Evolutionary conservation across 2,329 filamentous ascomycete genomes (phyloP), one percentile per base, ranked within the genome.

Genomic region (Colletotrichum zoysiae): DNA sequence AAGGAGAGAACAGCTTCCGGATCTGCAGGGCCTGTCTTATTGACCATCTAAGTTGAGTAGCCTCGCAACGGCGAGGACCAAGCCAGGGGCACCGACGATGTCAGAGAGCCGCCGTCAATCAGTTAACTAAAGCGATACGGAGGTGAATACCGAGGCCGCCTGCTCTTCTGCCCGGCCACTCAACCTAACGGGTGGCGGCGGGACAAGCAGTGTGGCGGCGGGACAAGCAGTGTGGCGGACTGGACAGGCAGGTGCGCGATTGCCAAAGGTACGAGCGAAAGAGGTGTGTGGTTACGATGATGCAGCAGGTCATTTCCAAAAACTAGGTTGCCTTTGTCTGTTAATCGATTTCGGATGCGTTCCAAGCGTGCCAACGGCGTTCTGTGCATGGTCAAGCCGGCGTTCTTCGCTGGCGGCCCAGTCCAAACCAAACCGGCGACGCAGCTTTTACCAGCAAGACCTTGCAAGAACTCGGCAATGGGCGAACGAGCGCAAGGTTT

Each of bases 81-180:
- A 56, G 55, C 59, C 59, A 60, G 35, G 55, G 30, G 53, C 70
- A 72, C 50, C 56, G 55, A 60, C 65, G 60, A 56, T 48, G 65
- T 69, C 70, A 70, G 51, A 42, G 66, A 71, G 69, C 58, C 58
- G 69, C 51, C 65, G 61, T 68, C 65, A 68, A 51, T 55, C 69
- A 63, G 33, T 59, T 65, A 58, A 38, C 55, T 26, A 58, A 50
- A 63, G n/a, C 46, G 20, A 48, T 48, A 12, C 8, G 11, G 20
- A 23, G 11, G 46, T 48, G 20, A 48, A 48, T 9, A 48, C 46
- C 46, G 20, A 23, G n/a, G n/a, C 44, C 11, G 44, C 46, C 46
- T 48, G 46, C 12, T 23, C n/a, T n/a, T 23, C 20, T 46, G 18
- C 18, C 18, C 20, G 8, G 8, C 44, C 44, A n/a, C 44, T 44